phyloP scores from a whole-genome alignment of 2,329 filamentous ascomycete species.

The Metarhizium robertsii region DNA sequence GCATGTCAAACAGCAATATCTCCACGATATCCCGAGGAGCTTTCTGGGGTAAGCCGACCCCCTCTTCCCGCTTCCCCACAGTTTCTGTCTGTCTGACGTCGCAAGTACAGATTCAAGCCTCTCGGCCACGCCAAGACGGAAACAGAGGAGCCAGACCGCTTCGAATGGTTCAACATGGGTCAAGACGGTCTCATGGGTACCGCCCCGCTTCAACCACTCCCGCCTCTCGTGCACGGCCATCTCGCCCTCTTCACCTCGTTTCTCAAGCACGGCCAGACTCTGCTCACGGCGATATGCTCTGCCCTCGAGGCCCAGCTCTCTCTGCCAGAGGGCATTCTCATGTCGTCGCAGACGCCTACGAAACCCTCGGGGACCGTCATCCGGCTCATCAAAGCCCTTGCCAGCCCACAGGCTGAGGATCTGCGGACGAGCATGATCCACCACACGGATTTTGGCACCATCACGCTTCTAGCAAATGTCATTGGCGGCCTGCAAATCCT shows the following conservation, averaged over 20 bases:
- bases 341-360: neutral
- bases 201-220: neutral
- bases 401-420: too few species aligned
- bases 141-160: neutral
- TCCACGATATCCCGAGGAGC: neutral
- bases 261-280: neutral
- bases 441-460: slow-evolving; percentile 26
- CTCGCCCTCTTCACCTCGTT: neutral
- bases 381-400: neutral
- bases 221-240: neutral
- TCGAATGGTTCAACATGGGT: neutral
- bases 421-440: too few species aligned
- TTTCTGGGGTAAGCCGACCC: neutral
- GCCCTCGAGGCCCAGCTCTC: neutral
- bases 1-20: slow-evolving; percentile 1
- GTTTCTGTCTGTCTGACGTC: neutral
- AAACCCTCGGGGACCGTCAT: neutral
- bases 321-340: neutral
- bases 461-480: slow-evolving; percentile 26
- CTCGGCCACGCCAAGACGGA: neutral
- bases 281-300: neutral
- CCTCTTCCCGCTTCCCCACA: too few species aligned
- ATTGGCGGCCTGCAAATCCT: slow-evolving; percentile 27
- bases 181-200: neutral
- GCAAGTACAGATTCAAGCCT: neutral